Conservation (phyloP, 768 basidiomycete species). For the Mrakia gelida region DNA sequence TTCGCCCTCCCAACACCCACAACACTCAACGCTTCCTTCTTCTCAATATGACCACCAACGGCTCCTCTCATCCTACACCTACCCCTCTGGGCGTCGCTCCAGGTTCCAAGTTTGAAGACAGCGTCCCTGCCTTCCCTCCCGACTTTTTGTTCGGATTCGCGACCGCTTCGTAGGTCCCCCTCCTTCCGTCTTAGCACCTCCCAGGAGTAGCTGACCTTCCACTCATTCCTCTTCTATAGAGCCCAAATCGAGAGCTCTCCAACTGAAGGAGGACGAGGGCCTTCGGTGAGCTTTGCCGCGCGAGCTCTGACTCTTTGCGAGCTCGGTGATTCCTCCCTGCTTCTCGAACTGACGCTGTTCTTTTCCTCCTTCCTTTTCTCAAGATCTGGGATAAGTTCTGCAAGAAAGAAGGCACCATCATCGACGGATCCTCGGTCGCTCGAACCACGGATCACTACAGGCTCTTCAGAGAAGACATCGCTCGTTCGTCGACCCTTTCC, state of each 20-base stretch:
- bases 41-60: not conserved
- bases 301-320: not conserved
- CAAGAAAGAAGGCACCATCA: constrained; percentile 61
- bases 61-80: not conserved
- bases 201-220: not conserved
- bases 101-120: not conserved
- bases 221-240: not conserved
- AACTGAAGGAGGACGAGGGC: constrained; percentile 2
- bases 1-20: too few relatives aligned
- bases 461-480: constrained; percentile 55
- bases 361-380: constrained; percentile 43
- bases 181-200: too few relatives aligned
- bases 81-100: constrained; percentile 5
- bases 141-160: constrained; percentile 15
- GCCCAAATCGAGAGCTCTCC: constrained; percentile 19
- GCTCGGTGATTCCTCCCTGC: not conserved
- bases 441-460: constrained; percentile 51
- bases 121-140: constrained; percentile 3
- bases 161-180: not conserved
- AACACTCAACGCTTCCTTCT: not conserved
- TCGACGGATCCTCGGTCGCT: constrained; percentile 52
- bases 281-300: constrained; percentile 5
- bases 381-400: constrained; percentile 68
- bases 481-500: constrained; percentile 35
- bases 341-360: not conserved